phyloP scores from a whole-genome alignment of 1,284 basidiomycete genomes.

The Cystobasidiaceae sp. region DNA sequence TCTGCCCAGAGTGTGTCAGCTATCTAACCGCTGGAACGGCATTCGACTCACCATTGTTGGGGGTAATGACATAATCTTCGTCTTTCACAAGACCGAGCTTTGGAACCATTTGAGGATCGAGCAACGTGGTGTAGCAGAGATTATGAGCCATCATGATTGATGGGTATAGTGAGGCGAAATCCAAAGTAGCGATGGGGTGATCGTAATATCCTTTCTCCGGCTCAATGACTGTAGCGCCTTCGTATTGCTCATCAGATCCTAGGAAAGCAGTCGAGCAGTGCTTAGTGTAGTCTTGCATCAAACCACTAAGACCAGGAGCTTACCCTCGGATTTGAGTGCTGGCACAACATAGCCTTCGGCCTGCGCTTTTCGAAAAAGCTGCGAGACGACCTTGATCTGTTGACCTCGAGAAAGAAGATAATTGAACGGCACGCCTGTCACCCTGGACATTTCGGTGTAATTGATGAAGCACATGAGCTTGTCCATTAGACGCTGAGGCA shows the following conservation, averaged over 20 bases:
- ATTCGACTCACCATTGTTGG: constrained; percentile 69
- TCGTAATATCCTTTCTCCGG: constrained; percentile 91
- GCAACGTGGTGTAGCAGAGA: constrained; percentile 85
- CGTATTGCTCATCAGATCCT: constrained; percentile 90
- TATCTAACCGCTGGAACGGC: neutral
- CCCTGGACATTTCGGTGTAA: constrained; percentile 91
- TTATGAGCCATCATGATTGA: constrained; percentile 99
- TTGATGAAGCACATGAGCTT: constrained; percentile 98
- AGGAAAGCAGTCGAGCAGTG: neutral
- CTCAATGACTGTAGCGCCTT: constrained; percentile 95
- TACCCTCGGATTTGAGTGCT: constrained; percentile 72
- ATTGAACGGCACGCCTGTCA: constrained; percentile 96
- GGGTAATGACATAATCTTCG: constrained; percentile 78
- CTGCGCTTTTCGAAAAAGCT: constrained; percentile 82
- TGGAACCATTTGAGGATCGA: constrained; percentile 72
- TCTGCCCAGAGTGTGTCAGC: constrained; percentile 54
- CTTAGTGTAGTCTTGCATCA: neutral
- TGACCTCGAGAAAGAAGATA: constrained; percentile 84
- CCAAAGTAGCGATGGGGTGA: constrained; percentile 86
- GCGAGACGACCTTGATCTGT: constrained; percentile 92
- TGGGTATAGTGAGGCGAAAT: constrained; percentile 94
- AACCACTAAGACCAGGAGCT: constrained; percentile 13
- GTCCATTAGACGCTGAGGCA: constrained; percentile 86
- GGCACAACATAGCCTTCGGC: constrained; percentile 82
- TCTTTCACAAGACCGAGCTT: constrained; percentile 70